A percentile compares a stretch with the other conserved stretches of the same genome.
Conservation (phyloP, 23 red algal genomes). For the Agarophyton chilense region DNA sequence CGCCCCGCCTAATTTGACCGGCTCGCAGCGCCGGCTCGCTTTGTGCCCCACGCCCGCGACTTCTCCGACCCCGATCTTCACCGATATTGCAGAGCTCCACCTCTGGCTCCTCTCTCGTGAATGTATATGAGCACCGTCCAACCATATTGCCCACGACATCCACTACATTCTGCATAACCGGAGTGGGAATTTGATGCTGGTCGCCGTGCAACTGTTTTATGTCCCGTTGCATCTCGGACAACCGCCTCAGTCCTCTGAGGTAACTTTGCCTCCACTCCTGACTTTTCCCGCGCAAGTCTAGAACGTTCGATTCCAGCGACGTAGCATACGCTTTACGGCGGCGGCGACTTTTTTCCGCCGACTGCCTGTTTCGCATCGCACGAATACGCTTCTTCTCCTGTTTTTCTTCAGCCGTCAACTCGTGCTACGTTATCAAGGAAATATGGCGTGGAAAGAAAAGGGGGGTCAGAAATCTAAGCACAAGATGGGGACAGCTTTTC, state of each 20-base stretch:
- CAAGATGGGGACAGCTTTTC: not conserved
- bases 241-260: not conserved
- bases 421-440: not conserved
- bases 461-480: conserved; percentile 3
- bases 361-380: conserved; percentile 23
- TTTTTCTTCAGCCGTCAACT: not conserved
- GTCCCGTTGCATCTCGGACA: conserved; percentile 12
- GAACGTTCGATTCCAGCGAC: conserved; percentile 20
- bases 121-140: not conserved
- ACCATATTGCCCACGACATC: not conserved
- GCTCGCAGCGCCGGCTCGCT: not conserved
- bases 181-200: not conserved
- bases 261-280: not conserved
- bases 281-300: not conserved
- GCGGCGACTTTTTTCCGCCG: conserved; percentile 35
- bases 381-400: conserved; percentile 52
- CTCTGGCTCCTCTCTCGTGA: not conserved
- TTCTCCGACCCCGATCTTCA: not conserved
- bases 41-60: not conserved
- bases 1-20: not conserved
- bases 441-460: not conserved
- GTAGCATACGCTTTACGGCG: conserved; percentile 12
- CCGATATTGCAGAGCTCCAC: not conserved
- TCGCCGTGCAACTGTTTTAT: not conserved
- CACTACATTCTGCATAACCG: not conserved